Conservation (phyloP, 768 basidiomycete species). For the Agaricus blazei region DNA sequence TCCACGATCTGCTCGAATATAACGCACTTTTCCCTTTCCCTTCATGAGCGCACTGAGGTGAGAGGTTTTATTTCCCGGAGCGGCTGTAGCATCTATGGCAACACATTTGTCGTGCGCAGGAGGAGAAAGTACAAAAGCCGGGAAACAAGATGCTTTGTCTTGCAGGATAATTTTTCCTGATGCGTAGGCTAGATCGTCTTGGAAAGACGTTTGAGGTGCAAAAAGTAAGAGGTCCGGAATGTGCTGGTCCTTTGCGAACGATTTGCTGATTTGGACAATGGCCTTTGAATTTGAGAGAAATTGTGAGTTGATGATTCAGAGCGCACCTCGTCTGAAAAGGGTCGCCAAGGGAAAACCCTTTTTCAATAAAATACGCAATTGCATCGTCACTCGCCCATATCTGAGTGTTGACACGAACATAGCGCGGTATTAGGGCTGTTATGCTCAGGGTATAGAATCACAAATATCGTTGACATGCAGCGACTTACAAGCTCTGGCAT, state of each 20-base stretch:
- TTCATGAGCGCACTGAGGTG: conserved; percentile 87
- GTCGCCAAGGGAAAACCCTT: conserved; percentile 50
- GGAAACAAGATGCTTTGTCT: conserved; percentile 98
- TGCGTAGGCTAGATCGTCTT: conserved; percentile 67
- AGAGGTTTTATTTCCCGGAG: conserved; percentile 97
- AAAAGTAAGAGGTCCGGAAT: conserved; percentile 80
- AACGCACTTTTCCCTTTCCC: conserved; percentile 69
- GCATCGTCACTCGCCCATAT: conserved; percentile 66
- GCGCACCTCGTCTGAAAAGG: conserved; percentile 52
- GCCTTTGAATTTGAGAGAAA: conserved; percentile 1
- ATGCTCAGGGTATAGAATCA: conserved; percentile 8
- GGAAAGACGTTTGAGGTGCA: conserved; percentile 59
- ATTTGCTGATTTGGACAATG: conserved; percentile 35
- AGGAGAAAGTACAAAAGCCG: conserved; percentile 81
- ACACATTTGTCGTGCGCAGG: conserved; percentile 44
- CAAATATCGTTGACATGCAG: conserved; percentile 4
- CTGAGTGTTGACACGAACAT: conserved; percentile 77
- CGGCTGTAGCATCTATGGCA: conserved; percentile 92
- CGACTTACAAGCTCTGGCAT: conserved; percentile 56
- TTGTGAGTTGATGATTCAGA: background rate
- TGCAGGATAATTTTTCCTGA: conserved; percentile 87
- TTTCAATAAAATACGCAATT: conserved; percentile 44
- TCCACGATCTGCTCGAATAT: background rate
- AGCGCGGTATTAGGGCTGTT: conserved; percentile 72
- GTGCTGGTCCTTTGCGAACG: conserved; percentile 73